Evolutionary conservation across 2,329 filamentous ascomycete species (phyloP), one percentile per base, ranked within the genome.

Genomic region (Cordyceps fumosorosea): DNA sequence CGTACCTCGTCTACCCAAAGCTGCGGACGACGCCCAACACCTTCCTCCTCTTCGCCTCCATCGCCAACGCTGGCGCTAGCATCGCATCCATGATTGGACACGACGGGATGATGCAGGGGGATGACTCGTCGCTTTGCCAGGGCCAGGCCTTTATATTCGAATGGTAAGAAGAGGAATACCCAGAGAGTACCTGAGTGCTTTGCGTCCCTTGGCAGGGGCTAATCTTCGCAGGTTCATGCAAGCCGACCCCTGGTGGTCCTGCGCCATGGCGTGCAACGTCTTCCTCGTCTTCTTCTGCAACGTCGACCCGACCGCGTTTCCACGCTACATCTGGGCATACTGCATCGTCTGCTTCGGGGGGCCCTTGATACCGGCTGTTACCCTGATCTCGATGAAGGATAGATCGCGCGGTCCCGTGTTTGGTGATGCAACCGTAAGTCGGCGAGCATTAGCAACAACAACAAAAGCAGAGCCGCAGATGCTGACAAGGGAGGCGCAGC

Each of bases 181-280:
- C 26, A 29, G 26, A 3, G 3, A 3, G 3, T 29, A 6, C 26
- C 6, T 6, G 26, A 29, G 6, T 29, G 6, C 26, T 29, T 6
- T 3, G 26, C 26, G 3, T 29, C 26, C 6, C 26, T 29, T 3
- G 3, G 2, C 34, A 37, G 11, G 3, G 65, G 14, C 57, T 60
- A 16, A 53, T 5, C 20, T 50, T 8, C 3, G 16, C 50, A 90
- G 87, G 84, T 91, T 90, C 72, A 89, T 89, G 83, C 87, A 88
- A 66, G 87, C 87, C 3, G 88, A 90, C 73, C 85, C 87, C 0
- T 81, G 89, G 75, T 92, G 87, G 89, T 89, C 88, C 0, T 84
- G 91, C 67, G 88, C 88, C 64, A 93, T 93, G 89, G 89, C 90
- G 0, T 80, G 88, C 68, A 93, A 93, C 66, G 90, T 93, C 61